Conservation (phyloP, 2,329 filamentous ascomycete genomes). For the Phaeosphaeria sp. region DNA sequence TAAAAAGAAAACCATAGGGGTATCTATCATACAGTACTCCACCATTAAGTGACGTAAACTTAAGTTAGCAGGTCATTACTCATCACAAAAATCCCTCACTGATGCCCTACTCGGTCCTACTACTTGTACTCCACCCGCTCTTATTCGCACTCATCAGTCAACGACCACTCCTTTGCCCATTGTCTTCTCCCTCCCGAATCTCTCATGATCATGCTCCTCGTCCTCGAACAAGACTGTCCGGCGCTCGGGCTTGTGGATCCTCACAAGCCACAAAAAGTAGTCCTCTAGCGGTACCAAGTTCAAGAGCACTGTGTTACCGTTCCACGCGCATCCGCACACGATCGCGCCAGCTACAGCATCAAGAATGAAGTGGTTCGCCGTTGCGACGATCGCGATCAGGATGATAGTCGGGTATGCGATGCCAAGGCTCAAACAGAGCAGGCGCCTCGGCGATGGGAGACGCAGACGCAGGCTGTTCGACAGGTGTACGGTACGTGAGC, state of each 20-base stretch:
- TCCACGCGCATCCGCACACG: slow-evolving; percentile 71
- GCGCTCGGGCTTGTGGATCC: slow-evolving; percentile 68
- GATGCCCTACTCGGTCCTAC: not conserved
- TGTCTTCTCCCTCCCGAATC: slow-evolving; percentile 10
- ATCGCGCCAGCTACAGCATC: slow-evolving; percentile 72
- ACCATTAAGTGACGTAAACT: not conserved
- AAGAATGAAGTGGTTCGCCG: slow-evolving; percentile 75
- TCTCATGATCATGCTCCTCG: slow-evolving; percentile 28
- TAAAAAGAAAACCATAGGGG: slow-evolving; percentile 1
- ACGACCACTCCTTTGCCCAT: slow-evolving; percentile 24
- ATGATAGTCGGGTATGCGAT: slow-evolving; percentile 70
- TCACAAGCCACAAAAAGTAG: slow-evolving; percentile 67
- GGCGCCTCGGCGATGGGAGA: slow-evolving; percentile 59
- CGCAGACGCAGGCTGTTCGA: slow-evolving; percentile 41
- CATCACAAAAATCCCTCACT: not conserved
- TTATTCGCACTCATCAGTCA: slow-evolving; percentile 10
- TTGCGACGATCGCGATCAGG: slow-evolving; percentile 71
- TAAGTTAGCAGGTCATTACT: not conserved
- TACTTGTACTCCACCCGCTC: not conserved
- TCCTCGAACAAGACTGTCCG: slow-evolving; percentile 21
- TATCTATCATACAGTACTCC: not conserved
- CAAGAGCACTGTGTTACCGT: slow-evolving; percentile 60
- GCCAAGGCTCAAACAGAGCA: slow-evolving; percentile 59
- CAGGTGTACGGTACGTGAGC: slow-evolving; percentile 44
- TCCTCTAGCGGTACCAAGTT: slow-evolving; percentile 72